Evolutionary conservation across 176 grass and related monocot genomes (phyloP), one percentile per base, ranked within the genome.

Genomic region (Aegilops longissima): DNA sequence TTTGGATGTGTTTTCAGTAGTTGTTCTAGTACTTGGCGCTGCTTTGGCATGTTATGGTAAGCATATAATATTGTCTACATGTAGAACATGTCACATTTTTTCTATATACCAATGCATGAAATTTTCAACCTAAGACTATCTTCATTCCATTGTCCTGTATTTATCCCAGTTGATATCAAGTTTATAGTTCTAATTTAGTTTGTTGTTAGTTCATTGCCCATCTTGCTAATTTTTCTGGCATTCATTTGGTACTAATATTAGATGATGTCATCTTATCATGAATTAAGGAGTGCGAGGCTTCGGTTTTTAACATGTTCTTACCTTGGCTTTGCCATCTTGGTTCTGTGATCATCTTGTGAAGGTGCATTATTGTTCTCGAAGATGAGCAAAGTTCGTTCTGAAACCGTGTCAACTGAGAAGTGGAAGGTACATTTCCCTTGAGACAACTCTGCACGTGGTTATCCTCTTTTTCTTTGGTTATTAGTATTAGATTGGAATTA

Each of bases 311-410:
- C 25, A 31, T 85, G 66, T 66, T 66, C 24, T 85, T 69, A 73
- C 2, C 33, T 80, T 64, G 24, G 17, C 49, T 51, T 66, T 77
- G 63, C 76, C 67, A 70, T 89, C 84, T 87, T 42, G 58, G 63
- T 89, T 83, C 52, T 65, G 38, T 77, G 34, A 84, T 86, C 17
- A 76, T 76, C 44, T 59, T 92, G 58, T 89, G 79, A 82, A 98
- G 96, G 96, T 74, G 59, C 90, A 52, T 75, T 97, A 62, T 66
- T 99, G 88, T 99, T 99, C 84, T 94, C 87, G 47, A 99, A 97
- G 87, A 99, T 99, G 94, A 99, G 92, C 85, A 97, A 90, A 90
- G 92, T 99, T 13, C 88, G 94, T 66, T 99, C 97, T 85, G 97
- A 99, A 88, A 97, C 90, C 72, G 97, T 90, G 88, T 94, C 92